Base-by-base conservation (phyloP, 352 stramenopile genomes). In the Halophytophthora polymorphica region DNA sequence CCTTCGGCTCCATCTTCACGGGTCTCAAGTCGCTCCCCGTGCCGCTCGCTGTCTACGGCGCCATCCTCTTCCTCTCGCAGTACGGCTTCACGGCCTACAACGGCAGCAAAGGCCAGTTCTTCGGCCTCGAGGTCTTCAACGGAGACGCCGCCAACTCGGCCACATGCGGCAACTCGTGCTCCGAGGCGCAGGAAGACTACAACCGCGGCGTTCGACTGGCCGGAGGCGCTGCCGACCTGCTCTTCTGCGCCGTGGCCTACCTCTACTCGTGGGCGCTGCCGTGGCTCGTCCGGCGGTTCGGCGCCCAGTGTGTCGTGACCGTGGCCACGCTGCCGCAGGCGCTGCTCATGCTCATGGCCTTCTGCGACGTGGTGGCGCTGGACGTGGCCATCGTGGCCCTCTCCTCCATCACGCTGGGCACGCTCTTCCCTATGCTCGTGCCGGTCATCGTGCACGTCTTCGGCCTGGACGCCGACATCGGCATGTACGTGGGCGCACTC, bases 91-190 rank as follows among this genome's bases (percentile, higher is more conserved):
- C 72, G 15, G 53, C 72, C 1, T 86, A 83, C 59, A 84, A 82
- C 42, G 67, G 73, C 35, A 77, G 69, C 51, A 86, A 86, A 56
- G 69, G 74, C 1, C 74, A 82, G 62, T 83, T 83, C 51, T 83
- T 83, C 42, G 74, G 74, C 17, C 48, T 82, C 31, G 64, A 79
- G 45, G 72, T 86, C 14, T 79, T 31, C 25, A 31, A 25, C 22
- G 38, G 18, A 43, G 41, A 37, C 6, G n/a, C 45, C 14, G 17
- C 21, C 18, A 50, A 56, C 23, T 64, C 64, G 13, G 61, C 61
- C 28, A 64, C 41, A 2, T 86, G 74, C 50, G 63, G 55, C 14
- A 22, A 59, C 7, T 45, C 56, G 12, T 86, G 75, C 39, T 67
- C 71, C 2, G 43, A 64, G n/a, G 49, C 39, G 15, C 70, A 84